Evolutionary conservation across 176 grass and related monocot species (phyloP).

Genomic region (Thalia dealbata): DNA sequence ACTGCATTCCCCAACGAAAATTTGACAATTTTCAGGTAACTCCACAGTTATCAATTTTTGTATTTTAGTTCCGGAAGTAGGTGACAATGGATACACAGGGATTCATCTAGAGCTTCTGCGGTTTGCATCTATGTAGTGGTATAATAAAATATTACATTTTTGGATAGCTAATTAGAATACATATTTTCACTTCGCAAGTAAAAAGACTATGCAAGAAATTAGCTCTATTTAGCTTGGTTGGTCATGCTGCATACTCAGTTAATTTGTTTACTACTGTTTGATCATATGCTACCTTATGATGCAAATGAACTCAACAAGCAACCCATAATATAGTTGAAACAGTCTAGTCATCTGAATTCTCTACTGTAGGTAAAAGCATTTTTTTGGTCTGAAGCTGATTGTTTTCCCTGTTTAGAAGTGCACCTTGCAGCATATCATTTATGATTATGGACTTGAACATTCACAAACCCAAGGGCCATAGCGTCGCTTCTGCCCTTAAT

Average conservation of each 20-base stretch:
- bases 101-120: background rate
- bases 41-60: background rate
- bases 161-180: background rate
- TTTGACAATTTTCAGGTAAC: constrained; percentile 98
- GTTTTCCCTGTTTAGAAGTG: too few relatives aligned
- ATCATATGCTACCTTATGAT: too few relatives aligned
- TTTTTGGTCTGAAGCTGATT: too few relatives aligned
- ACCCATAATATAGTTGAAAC: too few relatives aligned
- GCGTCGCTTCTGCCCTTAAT: background rate
- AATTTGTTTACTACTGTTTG: too few relatives aligned
- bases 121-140: background rate
- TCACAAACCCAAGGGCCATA: background rate
- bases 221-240: too few relatives aligned
- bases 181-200: too few relatives aligned
- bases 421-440: background rate
- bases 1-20: constrained; percentile 73
- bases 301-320: too few relatives aligned
- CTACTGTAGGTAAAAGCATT: too few relatives aligned
- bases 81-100: background rate
- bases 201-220: too few relatives aligned
- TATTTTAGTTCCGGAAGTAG: background rate
- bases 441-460: background rate
- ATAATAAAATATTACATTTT: background rate
- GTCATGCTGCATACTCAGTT: too few relatives aligned
- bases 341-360: too few relatives aligned